Evolutionary conservation across 73 alveolate species (phyloP), one percentile per base, ranked within the genome.

Genomic region (Paramecium caudatum): DNA sequence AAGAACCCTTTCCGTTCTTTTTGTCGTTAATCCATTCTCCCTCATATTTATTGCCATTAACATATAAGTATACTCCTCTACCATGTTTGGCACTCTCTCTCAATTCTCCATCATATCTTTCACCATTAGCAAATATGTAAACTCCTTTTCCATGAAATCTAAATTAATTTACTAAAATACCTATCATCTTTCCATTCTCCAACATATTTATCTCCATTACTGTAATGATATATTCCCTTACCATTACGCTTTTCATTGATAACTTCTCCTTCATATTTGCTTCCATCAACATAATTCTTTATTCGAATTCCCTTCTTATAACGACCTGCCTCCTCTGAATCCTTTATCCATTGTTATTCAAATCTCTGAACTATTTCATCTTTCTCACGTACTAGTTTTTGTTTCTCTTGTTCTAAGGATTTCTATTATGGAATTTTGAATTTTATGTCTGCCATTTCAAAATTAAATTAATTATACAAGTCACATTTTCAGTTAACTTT

Each of bases 1-100:
- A 96, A 81, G 92, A 91, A 83, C 36, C 99, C 30, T 90, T 82
- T 15, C 99, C 99, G 62, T 96, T 93, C 90, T 93, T 95, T 63
- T 91, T 94, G 90, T 96, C 98, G 47, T 96, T 94, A 70, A 82
- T 91, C 97, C 98, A 97, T 69, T 96, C 96, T 17, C 99, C 99
- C 86, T 97, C 98, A 91, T 97, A 97, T 36, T 70, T 91, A 65
- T 97, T 98, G 3, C 99, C 99, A 82, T 94, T 91, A 17, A 91
- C 91, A 93, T 93, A 96, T 41, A 82, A 41, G 46, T 86, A 86
- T 7, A 48, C 68, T 16, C 93, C 93, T 27, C 68, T 86, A 4
- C 93, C 93, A 65, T 86, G 93, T 74, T 74, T 74, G 17, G 88
- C 88, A 74, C 88, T 74, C 30, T 74, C 88, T 21, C 88, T 74